These are phyloP conservation scores for Penicillium sp. DNA, from an alignment of 2,329 filamentous ascomycete genomes.

Conservation along the genomic window DNA sequence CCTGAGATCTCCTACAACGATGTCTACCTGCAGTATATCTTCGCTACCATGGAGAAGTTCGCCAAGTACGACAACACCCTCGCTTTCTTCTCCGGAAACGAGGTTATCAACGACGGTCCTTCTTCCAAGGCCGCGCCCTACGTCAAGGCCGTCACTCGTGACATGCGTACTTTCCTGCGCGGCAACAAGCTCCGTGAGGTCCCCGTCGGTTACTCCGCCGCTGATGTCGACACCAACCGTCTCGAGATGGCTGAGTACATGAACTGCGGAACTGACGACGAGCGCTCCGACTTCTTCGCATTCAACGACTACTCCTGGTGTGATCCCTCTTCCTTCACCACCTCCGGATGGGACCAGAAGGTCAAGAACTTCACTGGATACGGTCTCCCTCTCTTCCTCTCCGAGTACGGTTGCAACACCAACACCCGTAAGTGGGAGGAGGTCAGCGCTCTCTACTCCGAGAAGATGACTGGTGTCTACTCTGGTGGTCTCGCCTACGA, in stretches of 20 bases:
- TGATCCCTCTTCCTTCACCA: constrained; percentile 75
- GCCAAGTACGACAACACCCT: constrained; percentile 82
- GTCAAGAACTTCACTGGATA: constrained; percentile 85
- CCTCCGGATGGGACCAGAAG: constrained; percentile 83
- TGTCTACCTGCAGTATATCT: constrained; percentile 80
- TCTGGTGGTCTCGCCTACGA: constrained; percentile 96
- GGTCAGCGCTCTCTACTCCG: constrained; percentile 74
- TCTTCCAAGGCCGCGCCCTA: constrained; percentile 70
- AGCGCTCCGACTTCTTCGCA: constrained; percentile 83
- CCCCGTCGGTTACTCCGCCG: constrained; percentile 74
- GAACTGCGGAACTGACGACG: constrained; percentile 85
- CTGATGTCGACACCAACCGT: constrained; percentile 83
- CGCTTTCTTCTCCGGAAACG: constrained; percentile 81
- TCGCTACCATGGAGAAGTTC: constrained; percentile 85
- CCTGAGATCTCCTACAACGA: constrained; percentile 83
- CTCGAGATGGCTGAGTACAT: constrained; percentile 86
- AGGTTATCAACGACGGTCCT: constrained; percentile 71
- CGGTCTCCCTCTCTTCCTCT: constrained; percentile 88
- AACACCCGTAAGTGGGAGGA: constrained; percentile 82
- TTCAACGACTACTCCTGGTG: constrained; percentile 83
- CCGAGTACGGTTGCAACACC: constrained; percentile 88
- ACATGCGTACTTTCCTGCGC: constrained; percentile 71
- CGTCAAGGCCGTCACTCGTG: constrained; percentile 77
- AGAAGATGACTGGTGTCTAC: constrained; percentile 84
- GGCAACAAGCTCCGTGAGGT: constrained; percentile 63